Conservation (phyloP, 495 filamentous ascomycete genomes). For the Neurospora sp. region DNA sequence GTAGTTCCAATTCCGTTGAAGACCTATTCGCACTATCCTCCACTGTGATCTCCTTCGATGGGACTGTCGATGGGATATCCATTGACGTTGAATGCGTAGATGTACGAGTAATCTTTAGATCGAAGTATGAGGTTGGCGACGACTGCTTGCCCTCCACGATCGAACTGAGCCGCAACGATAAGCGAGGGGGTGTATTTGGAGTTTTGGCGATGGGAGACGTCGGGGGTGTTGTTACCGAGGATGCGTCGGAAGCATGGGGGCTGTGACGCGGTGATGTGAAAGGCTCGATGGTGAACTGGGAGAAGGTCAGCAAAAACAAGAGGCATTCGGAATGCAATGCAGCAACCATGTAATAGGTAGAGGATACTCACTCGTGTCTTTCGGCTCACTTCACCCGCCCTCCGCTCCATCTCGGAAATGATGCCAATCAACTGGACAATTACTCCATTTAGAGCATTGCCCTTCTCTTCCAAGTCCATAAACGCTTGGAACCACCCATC, state of each 20-base stretch:
- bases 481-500: slow-evolving; percentile 78
- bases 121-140: slow-evolving; percentile 7
- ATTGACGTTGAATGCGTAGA: neutral
- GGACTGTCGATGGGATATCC: neutral
- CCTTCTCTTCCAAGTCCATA: slow-evolving; percentile 56
- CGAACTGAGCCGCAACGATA: slow-evolving; percentile 23
- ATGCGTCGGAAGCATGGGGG: slow-evolving; percentile 17
- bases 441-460: slow-evolving; percentile 46
- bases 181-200: slow-evolving; percentile 19
- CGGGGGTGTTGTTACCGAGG: slow-evolving; percentile 14
- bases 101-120: slow-evolving; percentile 3
- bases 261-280: slow-evolving; percentile 18
- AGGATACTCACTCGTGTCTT: slow-evolving; percentile 40
- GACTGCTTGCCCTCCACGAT: slow-evolving; percentile 7
- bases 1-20: neutral
- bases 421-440: slow-evolving; percentile 56
- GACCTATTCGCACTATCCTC: neutral
- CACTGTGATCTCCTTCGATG: neutral
- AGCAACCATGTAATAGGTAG: neutral
- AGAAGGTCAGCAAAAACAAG: slow-evolving; percentile 1
- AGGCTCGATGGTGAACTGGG: slow-evolving; percentile 13
- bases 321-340: neutral
- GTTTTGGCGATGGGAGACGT: slow-evolving; percentile 16
- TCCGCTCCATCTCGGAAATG: slow-evolving; percentile 66
- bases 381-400: slow-evolving; percentile 62